Base-by-base conservation (phyloP, 176 grass and related monocot genomes). In the Avena atlantica region DNA sequence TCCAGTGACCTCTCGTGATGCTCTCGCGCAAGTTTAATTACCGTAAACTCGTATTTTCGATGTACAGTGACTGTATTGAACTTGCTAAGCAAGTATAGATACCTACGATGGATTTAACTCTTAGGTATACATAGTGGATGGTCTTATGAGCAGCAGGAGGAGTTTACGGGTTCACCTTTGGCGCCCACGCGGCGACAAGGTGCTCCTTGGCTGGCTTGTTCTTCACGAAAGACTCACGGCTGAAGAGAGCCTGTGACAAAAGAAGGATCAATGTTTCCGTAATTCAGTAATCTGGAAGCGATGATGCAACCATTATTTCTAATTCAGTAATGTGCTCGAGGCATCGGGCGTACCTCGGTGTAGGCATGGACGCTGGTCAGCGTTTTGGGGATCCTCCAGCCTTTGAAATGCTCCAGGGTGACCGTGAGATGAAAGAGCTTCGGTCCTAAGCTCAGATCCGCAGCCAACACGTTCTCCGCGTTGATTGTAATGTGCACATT, bases 361-460 rank as follows among this genome's bases (percentile, higher is more conserved):
- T 95, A 98, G 9, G 91, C 82, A 47, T 92, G 89, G 86, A 95
- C 72, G 23, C 65, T 72, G 15, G 81, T 89, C 12, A 98, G 85
- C 49, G 82, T 91, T 25, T 98, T 93, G 0, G 95, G 93, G 78
- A 98, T 81, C 74, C 90, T 95, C 95, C 95, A 98, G 55, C 93
- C 91, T 67, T 98, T 98, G 80, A 98, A 98, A 86, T 98, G 93
- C 12, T 82, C 87, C 19, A 98, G 80, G 36, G 91, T 15, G 14
- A 95, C 68, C 83, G 84, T 70, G 63, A 98, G 93, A 67, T 98
- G 95, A 86, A 84, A 98, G 45, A 98, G 88, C 86, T 98, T 98
- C 10, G 95, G 93, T 52, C 57, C 93, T 34, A 98, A 63, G 90
- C 88, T 93, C 15, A 98, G 80, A 73, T 98, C 96, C 19, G 12